Percentiles rank a stretch among this genome's conserved stretches.
These are phyloP conservation scores for Macrolepiota fuliginosa DNA, from an alignment of 768 basidiomycete genomes.

Conservation along the genomic window DNA sequence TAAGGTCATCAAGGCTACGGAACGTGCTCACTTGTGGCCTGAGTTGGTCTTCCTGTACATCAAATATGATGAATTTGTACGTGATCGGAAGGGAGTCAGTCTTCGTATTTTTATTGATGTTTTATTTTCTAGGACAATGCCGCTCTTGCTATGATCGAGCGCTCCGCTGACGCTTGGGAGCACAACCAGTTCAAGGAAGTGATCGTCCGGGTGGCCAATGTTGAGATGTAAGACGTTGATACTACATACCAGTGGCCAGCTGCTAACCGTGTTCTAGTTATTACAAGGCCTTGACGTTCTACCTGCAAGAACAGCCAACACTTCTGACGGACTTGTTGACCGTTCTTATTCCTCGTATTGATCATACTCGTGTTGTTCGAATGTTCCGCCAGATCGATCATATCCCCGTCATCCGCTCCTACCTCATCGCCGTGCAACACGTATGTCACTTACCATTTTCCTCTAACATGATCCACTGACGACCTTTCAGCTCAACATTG, in stretches of 20 bases:
- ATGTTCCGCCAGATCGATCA: constrained; percentile 96
- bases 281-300: constrained; percentile 94
- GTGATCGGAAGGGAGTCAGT: constrained; percentile 23
- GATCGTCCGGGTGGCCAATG: constrained; percentile 92
- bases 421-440: constrained; percentile 95
- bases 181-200: constrained; percentile 99
- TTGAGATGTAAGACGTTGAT: constrained; percentile 75
- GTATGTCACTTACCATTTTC: constrained; percentile 40
- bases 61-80: constrained; percentile 93
- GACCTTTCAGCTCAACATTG: constrained; percentile 75
- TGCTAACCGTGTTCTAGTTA: constrained; percentile 50
- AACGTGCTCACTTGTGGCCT: constrained; percentile 97
- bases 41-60: constrained; percentile 98
- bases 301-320: constrained; percentile 90
- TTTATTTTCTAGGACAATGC: constrained; percentile 75
- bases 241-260: background rate
- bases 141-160: constrained; percentile 97
- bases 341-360: constrained; percentile 90
- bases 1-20: constrained; percentile 96
- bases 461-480: background rate
- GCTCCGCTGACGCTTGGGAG: constrained; percentile 98
- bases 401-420: constrained; percentile 91
- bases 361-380: constrained; percentile 92
- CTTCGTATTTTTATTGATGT: background rate
- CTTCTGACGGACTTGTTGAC: constrained; percentile 91